phyloP scores from a whole-genome alignment of 805 yeast genomes.

The Metschnikowia borealis region DNA sequence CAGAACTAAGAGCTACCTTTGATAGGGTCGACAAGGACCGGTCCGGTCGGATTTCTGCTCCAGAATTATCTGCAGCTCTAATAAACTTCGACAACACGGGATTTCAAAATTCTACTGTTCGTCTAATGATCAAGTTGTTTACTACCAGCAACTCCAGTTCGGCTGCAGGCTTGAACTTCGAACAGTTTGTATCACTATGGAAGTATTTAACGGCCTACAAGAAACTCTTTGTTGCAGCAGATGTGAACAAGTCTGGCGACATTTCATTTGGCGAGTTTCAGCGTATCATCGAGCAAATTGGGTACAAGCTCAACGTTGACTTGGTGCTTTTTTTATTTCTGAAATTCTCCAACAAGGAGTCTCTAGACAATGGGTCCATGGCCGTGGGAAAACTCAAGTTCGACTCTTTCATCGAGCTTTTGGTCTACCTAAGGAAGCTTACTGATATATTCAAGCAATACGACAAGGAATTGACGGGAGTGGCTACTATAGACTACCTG shows the following conservation, averaged over 20 bases:
- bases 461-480: constrained; percentile 71
- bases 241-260: constrained; percentile 52
- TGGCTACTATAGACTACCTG: constrained; percentile 61
- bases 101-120: constrained; percentile 57
- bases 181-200: constrained; percentile 67
- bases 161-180: constrained; percentile 38
- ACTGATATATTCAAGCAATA: constrained; percentile 76
- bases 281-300: constrained; percentile 58
- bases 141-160: constrained; percentile 30
- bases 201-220: constrained; percentile 65
- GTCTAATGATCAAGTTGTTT: constrained; percentile 60
- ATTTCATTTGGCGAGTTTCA: constrained; percentile 66
- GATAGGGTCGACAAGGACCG: constrained; percentile 52
- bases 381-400: constrained; percentile 53
- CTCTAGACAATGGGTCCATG: constrained; percentile 19
- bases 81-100: constrained; percentile 61
- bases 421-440: constrained; percentile 70
- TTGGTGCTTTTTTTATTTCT: constrained; percentile 56
- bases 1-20: constrained; percentile 47
- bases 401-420: constrained; percentile 76
- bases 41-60: constrained; percentile 52
- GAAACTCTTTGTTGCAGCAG: constrained; percentile 58
- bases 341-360: constrained; percentile 44
- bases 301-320: constrained; percentile 56
- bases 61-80: constrained; percentile 56